Evolutionary conservation across 176 grass and related monocot genomes (phyloP).

Genomic region (Musa troglodytarum): DNA sequence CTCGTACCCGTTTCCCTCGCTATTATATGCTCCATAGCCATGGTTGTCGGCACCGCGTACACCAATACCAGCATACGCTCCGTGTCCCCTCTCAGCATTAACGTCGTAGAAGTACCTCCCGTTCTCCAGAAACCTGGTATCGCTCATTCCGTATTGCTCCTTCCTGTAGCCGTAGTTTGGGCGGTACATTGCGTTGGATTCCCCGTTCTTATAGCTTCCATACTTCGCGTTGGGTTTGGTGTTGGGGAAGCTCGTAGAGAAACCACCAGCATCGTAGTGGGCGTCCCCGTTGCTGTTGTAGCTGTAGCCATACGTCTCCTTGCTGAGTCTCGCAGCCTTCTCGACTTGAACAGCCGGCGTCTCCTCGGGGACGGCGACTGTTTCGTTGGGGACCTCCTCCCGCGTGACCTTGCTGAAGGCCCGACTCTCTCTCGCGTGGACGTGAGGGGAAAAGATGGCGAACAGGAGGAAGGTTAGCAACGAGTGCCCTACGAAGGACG

Average conservation of each 20-base stretch:
- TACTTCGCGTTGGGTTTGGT: neutral
- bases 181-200: neutral
- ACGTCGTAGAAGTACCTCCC: neutral
- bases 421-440: neutral
- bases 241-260: neutral
- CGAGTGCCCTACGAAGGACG: neutral
- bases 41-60: neutral
- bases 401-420: neutral
- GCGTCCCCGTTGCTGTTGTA: neutral
- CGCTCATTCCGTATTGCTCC: neutral
- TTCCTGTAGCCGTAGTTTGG: neutral
- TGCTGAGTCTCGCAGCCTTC: neutral
- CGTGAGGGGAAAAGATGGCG: neutral
- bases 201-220: neutral
- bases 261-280: neutral
- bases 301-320: neutral
- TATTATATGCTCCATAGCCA: neutral
- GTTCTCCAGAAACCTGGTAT: neutral
- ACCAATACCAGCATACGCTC: neutral
- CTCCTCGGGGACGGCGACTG: neutral
- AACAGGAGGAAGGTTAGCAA: neutral
- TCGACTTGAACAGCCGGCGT: neutral
- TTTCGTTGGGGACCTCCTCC: neutral
- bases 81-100: neutral
- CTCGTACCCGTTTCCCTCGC: neutral